Evolutionary conservation across 108 stramenopile species (phyloP), one percentile per base, ranked within the genome.

Genomic region (Chaetoceros tenuissimus): DNA sequence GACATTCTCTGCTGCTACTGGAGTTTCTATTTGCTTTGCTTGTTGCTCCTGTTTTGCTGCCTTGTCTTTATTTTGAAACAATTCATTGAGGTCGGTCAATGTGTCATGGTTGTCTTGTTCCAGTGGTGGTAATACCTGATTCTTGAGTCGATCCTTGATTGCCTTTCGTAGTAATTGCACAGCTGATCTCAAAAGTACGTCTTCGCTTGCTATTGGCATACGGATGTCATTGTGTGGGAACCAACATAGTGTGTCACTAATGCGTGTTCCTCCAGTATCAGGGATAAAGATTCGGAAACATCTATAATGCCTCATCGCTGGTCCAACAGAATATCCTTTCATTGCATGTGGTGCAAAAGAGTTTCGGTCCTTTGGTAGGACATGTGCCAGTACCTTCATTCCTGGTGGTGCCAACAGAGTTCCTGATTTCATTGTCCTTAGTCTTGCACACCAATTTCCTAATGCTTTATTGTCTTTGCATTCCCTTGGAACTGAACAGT

Each of bases 281-380:
- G 22, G 48, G 18, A 72, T 56, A 28, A 57, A 73, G 44, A 63
- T 51, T 2, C 28, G n/a, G 47, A 49, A 70, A 31, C 71, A 72
- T 1, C 73, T 67, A 47, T 81, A 82, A 40, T 69, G 63, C 3
- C 78, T 64, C 24, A 63, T 30, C 2, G 74, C 60, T 24, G 77
- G 81, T 7, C 71, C 72, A 18, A 72, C 3, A 45, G 69, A 82
- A 74, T 74, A 78, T 0, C 64, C 70, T 30, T 63, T 63, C 3
- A 47, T 31, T 1, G 57, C 75, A 28, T 70, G 63, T 16, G 62
- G 22, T 22, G 49, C 74, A 64, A 59, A 67, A 18, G 71, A 45
- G 16, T 49, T 54, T 45, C 67, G 28, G 2, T 22, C 27, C 19
- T 22, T 21, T 46, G 73, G 63, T 48, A 53, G 64, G 19, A 27